Percentiles rank a stretch among this genome's conserved stretches.
These are phyloP conservation scores for Citrus cavaleriei DNA, from an alignment of 345 rosid genomes.

Conservation along the genomic window DNA sequence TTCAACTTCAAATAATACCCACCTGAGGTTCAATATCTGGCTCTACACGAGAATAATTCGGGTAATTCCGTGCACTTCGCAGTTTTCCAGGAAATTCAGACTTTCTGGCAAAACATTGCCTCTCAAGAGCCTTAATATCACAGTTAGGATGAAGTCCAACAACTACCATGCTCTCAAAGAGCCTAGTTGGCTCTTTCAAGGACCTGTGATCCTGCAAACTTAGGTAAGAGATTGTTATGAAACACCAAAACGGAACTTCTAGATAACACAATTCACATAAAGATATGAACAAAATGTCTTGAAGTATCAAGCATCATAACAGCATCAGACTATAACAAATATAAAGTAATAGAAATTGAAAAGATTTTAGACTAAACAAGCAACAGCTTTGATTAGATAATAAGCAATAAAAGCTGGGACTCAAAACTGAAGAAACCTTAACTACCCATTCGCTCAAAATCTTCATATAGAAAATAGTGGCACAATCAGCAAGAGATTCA, in stretches of 20 bases:
- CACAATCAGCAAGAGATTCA: background rate
- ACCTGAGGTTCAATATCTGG: slow-evolving; percentile 92
- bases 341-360: background rate
- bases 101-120: slow-evolving; percentile 51
- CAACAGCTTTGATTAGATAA: background rate
- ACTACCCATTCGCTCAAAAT: background rate
- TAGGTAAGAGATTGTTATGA: slow-evolving; percentile 15
- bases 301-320: background rate
- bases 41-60: slow-evolving; percentile 66
- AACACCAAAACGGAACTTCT: background rate
- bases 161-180: slow-evolving; percentile 92
- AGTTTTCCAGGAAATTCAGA: slow-evolving; percentile 64
- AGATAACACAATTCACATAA: background rate
- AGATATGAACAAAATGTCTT: background rate
- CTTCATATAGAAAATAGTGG: background rate
- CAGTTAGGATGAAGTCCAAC: slow-evolving; percentile 92
- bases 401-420: background rate
- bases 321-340: background rate
- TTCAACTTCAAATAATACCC: slow-evolving; percentile 2
- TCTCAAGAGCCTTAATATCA: slow-evolving; percentile 75
- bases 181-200: slow-evolving; percentile 77
- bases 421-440: background rate
- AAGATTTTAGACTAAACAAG: background rate
- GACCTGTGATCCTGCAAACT: slow-evolving; percentile 73
- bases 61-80: slow-evolving; percentile 49